Conservation (phyloP, 2,329 filamentous ascomycete species). For the Aspergillus japonicus region DNA sequence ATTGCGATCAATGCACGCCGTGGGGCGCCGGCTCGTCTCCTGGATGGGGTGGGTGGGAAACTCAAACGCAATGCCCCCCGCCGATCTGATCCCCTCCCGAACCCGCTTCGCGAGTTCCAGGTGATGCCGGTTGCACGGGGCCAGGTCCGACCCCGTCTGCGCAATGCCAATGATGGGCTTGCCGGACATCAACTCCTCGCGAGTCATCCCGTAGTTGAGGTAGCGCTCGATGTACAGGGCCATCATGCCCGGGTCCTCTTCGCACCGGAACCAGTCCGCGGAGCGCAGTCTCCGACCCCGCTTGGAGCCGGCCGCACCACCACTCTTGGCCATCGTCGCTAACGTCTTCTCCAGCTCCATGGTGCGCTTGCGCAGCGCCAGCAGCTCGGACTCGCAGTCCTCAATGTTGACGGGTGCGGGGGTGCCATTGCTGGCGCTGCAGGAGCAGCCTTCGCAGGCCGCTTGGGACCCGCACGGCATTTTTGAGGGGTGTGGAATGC, state of each 20-base stretch:
- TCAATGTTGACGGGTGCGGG: slow-evolving; percentile 36
- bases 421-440: slow-evolving; percentile 19
- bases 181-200: slow-evolving; percentile 50
- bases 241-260: slow-evolving; percentile 45
- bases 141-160: slow-evolving; percentile 52
- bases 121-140: slow-evolving; percentile 54
- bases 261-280: slow-evolving; percentile 47
- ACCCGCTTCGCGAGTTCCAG: slow-evolving; percentile 51
- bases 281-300: slow-evolving; percentile 38
- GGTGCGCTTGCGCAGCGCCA: slow-evolving; percentile 38
- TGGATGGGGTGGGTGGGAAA: slow-evolving; percentile 56
- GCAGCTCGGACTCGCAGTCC: slow-evolving; percentile 42
- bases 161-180: slow-evolving; percentile 55
- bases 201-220: slow-evolving; percentile 52
- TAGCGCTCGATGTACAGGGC: slow-evolving; percentile 53
- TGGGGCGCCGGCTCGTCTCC: slow-evolving; percentile 49
- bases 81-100: slow-evolving; percentile 50
- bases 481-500: neutral
- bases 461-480: slow-evolving; percentile 23
- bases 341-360: slow-evolving; percentile 38
- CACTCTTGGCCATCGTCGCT: slow-evolving; percentile 27
- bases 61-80: slow-evolving; percentile 52
- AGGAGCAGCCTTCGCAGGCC: slow-evolving; percentile 38
- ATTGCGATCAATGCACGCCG: slow-evolving; percentile 52
- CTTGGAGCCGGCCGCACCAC: slow-evolving; percentile 5